A percentile compares a stretch with the other conserved stretches of the same genome.
phyloP scores from a whole-genome alignment of 768 basidiomycete species.

The Boletales sp. region DNA sequence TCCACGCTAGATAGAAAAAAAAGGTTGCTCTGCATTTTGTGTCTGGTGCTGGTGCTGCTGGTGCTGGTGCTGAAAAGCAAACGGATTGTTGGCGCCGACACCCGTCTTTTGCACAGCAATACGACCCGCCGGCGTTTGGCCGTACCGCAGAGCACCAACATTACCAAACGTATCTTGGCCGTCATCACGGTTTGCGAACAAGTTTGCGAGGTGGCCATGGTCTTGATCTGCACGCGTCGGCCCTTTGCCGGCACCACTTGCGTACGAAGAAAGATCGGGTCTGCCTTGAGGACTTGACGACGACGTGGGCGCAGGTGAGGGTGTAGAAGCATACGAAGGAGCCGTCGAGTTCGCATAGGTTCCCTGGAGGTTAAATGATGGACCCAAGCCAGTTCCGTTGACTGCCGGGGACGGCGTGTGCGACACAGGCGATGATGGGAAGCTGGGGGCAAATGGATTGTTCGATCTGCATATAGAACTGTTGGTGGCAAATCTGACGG shows the following conservation, averaged over 20 bases:
- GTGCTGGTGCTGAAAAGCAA: conserved; percentile 48
- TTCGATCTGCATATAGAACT: conserved; percentile 63
- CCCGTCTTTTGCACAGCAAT: conserved; percentile 47
- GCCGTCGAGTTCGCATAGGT: conserved; percentile 53
- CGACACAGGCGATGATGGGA: conserved; percentile 28
- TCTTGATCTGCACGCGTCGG: conserved; percentile 60
- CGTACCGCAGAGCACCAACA: conserved; percentile 70
- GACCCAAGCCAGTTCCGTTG: conserved; percentile 32
- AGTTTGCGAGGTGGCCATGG: conserved; percentile 66
- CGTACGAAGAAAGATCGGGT: conserved; percentile 28
- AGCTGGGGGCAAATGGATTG: conserved; percentile 82
- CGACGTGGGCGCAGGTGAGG: conserved; percentile 41
- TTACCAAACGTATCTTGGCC: conserved; percentile 98
- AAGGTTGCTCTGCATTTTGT: conserved; percentile 64
- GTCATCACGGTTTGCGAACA: conserved; percentile 88
- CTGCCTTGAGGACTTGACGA: conserved; percentile 38
- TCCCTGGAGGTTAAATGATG: conserved; percentile 66
- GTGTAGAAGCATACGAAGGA: conserved; percentile 31
- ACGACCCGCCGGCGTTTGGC: conserved; percentile 53
- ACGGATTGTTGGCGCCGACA: conserved; percentile 55
- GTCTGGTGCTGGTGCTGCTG: no score
- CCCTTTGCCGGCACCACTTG: conserved; percentile 14
- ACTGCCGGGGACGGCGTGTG: conserved; percentile 34
- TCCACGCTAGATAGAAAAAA: conserved; percentile 62
- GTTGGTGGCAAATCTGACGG: conserved; percentile 16